Conservation (phyloP, 2,329 filamentous ascomycete species). For the Metarhizium album region DNA sequence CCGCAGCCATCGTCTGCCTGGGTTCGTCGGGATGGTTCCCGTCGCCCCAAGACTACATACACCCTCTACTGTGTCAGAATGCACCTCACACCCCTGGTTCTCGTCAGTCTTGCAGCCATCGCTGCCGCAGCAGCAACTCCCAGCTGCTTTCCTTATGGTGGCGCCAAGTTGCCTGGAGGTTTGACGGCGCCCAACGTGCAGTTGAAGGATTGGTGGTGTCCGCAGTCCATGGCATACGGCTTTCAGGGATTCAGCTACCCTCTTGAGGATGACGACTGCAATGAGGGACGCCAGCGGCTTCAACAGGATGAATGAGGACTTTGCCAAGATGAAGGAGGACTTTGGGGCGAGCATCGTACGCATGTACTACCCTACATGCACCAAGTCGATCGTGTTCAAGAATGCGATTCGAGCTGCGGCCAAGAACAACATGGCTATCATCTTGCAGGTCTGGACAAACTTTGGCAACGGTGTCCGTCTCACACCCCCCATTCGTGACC, state of each 20-base stretch:
- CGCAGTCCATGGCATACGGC: constrained; percentile 11
- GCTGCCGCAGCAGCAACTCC: neutral
- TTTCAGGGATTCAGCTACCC: constrained; percentile 14
- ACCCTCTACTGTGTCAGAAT: neutral
- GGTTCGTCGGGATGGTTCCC: no score
- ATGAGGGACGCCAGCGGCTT: constrained; percentile 7
- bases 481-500: neutral
- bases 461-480: constrained; percentile 12
- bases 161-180: constrained; percentile 7
- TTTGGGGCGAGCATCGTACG: constrained; percentile 12
- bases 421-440: constrained; percentile 12
- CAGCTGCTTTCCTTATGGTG: no score
- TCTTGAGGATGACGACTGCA: constrained; percentile 11
- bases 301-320: constrained; percentile 11
- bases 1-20: no score
- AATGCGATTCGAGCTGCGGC: constrained; percentile 11
- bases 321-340: constrained; percentile 12
- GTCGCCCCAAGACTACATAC: no score
- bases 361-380: constrained; percentile 14
- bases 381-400: constrained; percentile 9
- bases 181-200: constrained; percentile 6
- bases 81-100: neutral
- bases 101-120: neutral
- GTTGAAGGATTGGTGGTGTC: constrained; percentile 12
- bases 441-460: constrained; percentile 14